Base-by-base conservation (phyloP, 139 green algal species). In the Edaphochlamys debaryana region DNA sequence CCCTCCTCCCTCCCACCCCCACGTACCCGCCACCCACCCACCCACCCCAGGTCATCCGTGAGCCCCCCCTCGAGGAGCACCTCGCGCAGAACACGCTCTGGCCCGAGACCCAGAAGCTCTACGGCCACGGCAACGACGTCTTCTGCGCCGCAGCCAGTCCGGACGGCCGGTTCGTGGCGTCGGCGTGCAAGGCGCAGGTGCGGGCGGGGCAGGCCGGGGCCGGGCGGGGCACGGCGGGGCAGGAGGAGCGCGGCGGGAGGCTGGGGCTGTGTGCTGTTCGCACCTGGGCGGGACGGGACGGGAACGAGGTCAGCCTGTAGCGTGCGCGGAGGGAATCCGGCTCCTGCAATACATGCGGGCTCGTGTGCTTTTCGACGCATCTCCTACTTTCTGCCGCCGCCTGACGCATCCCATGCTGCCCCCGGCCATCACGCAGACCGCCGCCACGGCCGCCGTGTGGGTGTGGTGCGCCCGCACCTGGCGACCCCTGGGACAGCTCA, bases 101-200 rank as follows among this genome's bases (percentile, higher is more conserved):
- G 96, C 96, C 96, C 0, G 96, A 98, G 74, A 86, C 92, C 23
- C 87, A 91, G 71, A 99, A 99, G 94, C 93, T 99, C 79, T 99
- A 99, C 80, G 97, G 97, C 22, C 97, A 99, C 82, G 97, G 95
- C 40, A 97, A 98, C 89, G 93, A 99, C 38, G 67, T 99, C 29
- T 95, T 91, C 85, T 93, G 87, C 80, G 22, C 95, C 56, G 92
- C 94, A 2, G 91, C 92, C 29, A 88, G 91, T 63, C 91, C 93
- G 9, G 76, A 48, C 5, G 95, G 95, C 5, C 42, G 68, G 25
- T 85, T 89, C 37, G 67, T 98, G 20, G 95, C 92, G n/a, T 95
- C 92, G 5, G 93, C 95, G 0, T 97, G 95, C 86, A 90, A 87
- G 52, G 94, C 93, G 8, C 93, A 82, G 76, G 76, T 74, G 45